A percentile compares a stretch with the other conserved stretches of the same genome.
These are phyloP conservation scores for Cnidoscolus chayamansa DNA, from an alignment of 441 rosid species.

Conservation along the genomic window DNA sequence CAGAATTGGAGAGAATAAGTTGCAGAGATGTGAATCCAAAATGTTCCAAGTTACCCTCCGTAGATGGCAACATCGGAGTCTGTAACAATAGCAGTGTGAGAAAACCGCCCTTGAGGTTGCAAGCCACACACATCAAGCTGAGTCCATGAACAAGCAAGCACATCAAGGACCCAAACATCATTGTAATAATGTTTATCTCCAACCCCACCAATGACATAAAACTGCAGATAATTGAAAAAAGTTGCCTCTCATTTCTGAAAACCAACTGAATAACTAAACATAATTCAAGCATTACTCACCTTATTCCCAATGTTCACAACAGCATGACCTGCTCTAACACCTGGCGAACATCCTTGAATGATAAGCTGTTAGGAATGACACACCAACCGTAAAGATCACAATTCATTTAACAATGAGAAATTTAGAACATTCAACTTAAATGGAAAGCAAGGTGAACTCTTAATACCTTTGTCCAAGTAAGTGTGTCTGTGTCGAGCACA, in stretches of 20 bases:
- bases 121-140: constrained; percentile 49
- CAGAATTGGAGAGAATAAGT: not conserved
- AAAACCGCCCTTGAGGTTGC: constrained; percentile 73
- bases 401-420: not conserved
- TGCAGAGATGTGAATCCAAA: not conserved
- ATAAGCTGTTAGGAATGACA: constrained; percentile 35
- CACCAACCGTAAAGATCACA: constrained; percentile 1
- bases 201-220: constrained; percentile 64
- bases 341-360: constrained; percentile 53
- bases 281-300: constrained; percentile 33
- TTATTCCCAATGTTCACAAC: constrained; percentile 52
- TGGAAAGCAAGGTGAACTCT: constrained; percentile 24
- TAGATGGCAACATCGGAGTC: constrained; percentile 47
- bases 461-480: constrained; percentile 59
- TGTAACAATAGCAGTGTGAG: constrained; percentile 58
- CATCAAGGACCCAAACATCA: constrained; percentile 66
- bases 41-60: constrained; percentile 50
- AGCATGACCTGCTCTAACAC: constrained; percentile 72
- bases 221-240: constrained; percentile 33
- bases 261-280: not conserved
- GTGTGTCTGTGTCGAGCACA: constrained; percentile 43
- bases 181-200: constrained; percentile 66
- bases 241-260: not conserved
- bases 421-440: not conserved
- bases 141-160: constrained; percentile 42